Evolutionary conservation across 257 asterid genomes (phyloP).

Genomic region (Solanum sejunctum): DNA sequence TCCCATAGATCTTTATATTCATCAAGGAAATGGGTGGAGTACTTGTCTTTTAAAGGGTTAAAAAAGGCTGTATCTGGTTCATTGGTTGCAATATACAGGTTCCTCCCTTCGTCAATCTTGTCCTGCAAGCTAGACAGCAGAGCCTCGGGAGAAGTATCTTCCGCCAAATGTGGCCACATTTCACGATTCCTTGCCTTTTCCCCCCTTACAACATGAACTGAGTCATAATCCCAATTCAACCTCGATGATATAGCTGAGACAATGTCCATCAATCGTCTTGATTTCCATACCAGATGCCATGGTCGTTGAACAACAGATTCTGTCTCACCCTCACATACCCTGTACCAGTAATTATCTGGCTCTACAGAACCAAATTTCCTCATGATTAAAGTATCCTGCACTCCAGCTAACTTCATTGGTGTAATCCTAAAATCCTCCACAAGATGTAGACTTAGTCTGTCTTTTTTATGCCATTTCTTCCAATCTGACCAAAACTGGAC

Average conservation of each 20-base stretch:
- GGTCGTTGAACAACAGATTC: constrained; percentile 49
- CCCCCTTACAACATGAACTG: constrained; percentile 64
- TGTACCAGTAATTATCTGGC: constrained; percentile 73
- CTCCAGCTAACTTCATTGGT: constrained; percentile 48
- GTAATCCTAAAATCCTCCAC: constrained; percentile 56
- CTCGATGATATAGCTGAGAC: constrained; percentile 51
- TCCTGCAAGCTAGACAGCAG: constrained; percentile 31
- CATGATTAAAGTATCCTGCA: constrained; percentile 48
- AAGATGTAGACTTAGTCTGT: constrained; percentile 45
- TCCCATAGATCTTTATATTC: constrained; percentile 74
- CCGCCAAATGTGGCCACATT: constrained; percentile 60
- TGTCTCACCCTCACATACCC: constrained; percentile 75
- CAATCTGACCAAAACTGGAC: constrained; percentile 60
- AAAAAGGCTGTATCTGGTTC: constrained; percentile 37
- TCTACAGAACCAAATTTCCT: constrained; percentile 63
- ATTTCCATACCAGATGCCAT: constrained; percentile 59
- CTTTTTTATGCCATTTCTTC: constrained; percentile 43
- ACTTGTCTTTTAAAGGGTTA: constrained; percentile 62
- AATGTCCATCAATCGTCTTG: constrained; percentile 51
- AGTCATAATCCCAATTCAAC: constrained; percentile 69
- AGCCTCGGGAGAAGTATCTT: constrained; percentile 50
- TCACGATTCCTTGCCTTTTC: constrained; percentile 42
- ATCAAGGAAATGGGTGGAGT: constrained; percentile 58
- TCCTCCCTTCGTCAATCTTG: constrained; percentile 45
- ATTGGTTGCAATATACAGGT: constrained; percentile 51